Conservation (phyloP, 75 land plant genomes). For the Selaginella moellendorffii region DNA sequence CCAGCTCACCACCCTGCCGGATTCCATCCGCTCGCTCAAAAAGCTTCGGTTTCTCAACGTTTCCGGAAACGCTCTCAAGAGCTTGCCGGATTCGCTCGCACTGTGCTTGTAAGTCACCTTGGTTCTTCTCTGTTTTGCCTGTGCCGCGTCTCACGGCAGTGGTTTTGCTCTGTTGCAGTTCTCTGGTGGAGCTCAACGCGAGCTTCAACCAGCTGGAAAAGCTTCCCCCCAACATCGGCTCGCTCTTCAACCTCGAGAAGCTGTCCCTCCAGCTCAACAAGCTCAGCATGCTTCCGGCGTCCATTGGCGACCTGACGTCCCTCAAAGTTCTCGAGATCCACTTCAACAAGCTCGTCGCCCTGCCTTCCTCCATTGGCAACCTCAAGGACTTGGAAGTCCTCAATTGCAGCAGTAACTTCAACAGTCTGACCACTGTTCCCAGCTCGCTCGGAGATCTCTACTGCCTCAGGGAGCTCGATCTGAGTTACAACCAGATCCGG, state of each 20-base stretch:
- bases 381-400: not conserved
- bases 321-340: constrained; percentile 3
- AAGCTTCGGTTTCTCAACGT: constrained; percentile 3
- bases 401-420: constrained; percentile 5
- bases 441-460: constrained; percentile 5
- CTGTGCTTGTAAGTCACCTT: not conserved
- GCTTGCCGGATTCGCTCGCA: not conserved
- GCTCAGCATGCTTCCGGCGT: not conserved
- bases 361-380: constrained; percentile 1
- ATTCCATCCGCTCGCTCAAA: not conserved
- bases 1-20: not conserved
- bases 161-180: not conserved
- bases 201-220: constrained; percentile 2
- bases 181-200: constrained; percentile 5
- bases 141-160: no score
- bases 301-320: not conserved
- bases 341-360: constrained; percentile 10
- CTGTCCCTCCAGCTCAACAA: constrained; percentile 6
- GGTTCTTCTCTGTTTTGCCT: not conserved
- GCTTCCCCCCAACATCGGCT: constrained; percentile 3
- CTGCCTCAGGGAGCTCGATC: constrained; percentile 2
- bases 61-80: not conserved
- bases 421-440: not conserved
- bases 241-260: constrained; percentile 6
- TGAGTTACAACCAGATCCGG: constrained; percentile 8